Base-by-base conservation (phyloP, 768 basidiomycete species). In the Harrya chromipes region DNA sequence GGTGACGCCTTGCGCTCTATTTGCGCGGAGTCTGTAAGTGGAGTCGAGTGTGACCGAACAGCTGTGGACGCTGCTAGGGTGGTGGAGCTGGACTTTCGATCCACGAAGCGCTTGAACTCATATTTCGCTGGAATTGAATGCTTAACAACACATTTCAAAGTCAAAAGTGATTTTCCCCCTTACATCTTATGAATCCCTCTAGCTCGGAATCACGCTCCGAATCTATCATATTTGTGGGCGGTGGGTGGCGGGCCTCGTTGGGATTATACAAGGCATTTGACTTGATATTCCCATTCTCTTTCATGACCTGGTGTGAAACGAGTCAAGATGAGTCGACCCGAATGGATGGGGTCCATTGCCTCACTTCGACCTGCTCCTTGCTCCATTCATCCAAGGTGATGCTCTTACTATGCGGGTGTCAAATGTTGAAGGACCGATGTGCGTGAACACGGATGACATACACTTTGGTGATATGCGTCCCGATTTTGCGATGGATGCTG, bases 381-480 rank as follows among this genome's bases (percentile, higher is more conserved):
- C 81, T 79, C 91, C 91, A 94, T 34, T 82, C 74, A 63, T 94
- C 94, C 68, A 95, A 72, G 1, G 89, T 91, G 34, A 97, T 58
- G 62, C 91, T 94, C 77, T 95, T 97, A 53, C 93, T 95, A 21
- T 17, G 16, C 40, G 49, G 40, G 37, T 39, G 49, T 60, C 40
- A 34, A 38, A 14, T 23, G 46, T 49, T 47, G 31, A 29, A 33
- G 44, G 46, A 39, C 10, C 31, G 8, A 23, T 31, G n/a, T 23
- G 39, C 16, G 16, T 31, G 41, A 41, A 50, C n/a, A 24, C 7
- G 50, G 31, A 8, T 43, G 26, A 75, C 81, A 64, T 75, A 94
- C 91, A 97, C 90, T 82, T 97, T 94, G 0, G 88, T 83, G 56
- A 93, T 76, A 66, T 97, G 94, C 5, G 91, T 94, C 2, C 94